These are phyloP conservation scores for Didymella keratinophila DNA, from an alignment of 2,329 filamentous ascomycete genomes.

Conservation along the genomic window DNA sequence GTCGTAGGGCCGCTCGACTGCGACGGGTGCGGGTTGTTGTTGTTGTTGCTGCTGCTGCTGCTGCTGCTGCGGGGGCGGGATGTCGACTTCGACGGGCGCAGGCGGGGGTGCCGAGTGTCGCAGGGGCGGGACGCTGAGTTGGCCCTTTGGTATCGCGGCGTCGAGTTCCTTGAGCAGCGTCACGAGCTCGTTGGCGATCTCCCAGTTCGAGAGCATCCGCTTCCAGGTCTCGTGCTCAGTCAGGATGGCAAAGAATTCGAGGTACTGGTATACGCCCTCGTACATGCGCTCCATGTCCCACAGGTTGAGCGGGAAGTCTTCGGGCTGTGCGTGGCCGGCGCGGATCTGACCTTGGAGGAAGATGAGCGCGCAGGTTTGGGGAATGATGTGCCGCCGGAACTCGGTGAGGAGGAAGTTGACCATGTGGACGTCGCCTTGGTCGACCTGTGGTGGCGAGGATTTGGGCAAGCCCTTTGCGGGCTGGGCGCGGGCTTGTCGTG, in stretches of 20 bases:
- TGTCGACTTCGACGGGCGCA: constrained; percentile 32
- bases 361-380: constrained; percentile 93
- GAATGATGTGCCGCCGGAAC: constrained; percentile 90
- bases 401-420: constrained; percentile 92
- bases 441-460: constrained; percentile 55
- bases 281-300: constrained; percentile 99
- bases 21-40: constrained; percentile 46
- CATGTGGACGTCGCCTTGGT: constrained; percentile 68
- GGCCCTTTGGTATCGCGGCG: constrained; percentile 77
- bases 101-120: constrained; percentile 43
- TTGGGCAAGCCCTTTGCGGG: constrained; percentile 55
- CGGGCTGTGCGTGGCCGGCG: constrained; percentile 74
- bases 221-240: constrained; percentile 87
- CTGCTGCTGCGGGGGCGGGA: constrained; percentile 17
- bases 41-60: constrained; percentile 5
- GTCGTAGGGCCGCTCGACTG: constrained; percentile 73
- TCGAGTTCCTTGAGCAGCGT: constrained; percentile 88
- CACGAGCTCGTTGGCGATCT: constrained; percentile 87
- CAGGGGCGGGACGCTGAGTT: constrained; percentile 66
- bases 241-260: constrained; percentile 90
- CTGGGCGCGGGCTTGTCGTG: constrained; percentile 55
- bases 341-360: constrained; percentile 91
- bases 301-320: constrained; percentile 90
- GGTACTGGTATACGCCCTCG: constrained; percentile 90
- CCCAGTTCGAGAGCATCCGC: constrained; percentile 87